These are phyloP conservation scores for Corylus americana DNA, from an alignment of 306 rosid species.

Conservation along the genomic window DNA sequence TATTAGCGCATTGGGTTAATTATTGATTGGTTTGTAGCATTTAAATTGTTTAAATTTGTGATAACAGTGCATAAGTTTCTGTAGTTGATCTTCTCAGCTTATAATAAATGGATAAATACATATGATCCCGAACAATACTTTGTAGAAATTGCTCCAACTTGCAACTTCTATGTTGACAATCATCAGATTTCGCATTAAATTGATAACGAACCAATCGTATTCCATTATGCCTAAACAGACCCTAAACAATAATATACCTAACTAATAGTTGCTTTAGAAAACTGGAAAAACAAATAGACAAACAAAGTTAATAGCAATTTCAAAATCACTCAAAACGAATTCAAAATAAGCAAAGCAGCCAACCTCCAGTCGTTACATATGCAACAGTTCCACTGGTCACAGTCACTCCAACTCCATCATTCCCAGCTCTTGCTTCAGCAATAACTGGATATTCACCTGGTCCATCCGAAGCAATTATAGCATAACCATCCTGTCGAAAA, in stretches of 20 bases:
- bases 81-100: too few relatives aligned
- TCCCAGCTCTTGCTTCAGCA: conserved; percentile 79
- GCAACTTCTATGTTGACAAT: background rate
- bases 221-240: too few relatives aligned
- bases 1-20: too few relatives aligned
- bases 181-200: background rate
- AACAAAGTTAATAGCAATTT: background rate
- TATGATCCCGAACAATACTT: too few relatives aligned
- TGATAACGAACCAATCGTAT: too few relatives aligned
- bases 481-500: conserved; percentile 78
- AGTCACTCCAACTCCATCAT: conserved; percentile 61
- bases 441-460: conserved; percentile 81
- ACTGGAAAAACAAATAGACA: background rate
- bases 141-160: background rate
- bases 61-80: too few relatives aligned
- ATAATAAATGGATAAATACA: too few relatives aligned
- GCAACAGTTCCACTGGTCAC: conserved; percentile 75
- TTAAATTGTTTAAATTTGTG: too few relatives aligned
- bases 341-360: background rate
- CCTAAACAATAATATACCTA: too few relatives aligned
- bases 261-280: background rate
- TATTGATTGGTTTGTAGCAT: too few relatives aligned
- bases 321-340: background rate
- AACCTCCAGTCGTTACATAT: conserved; percentile 91
- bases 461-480: conserved; percentile 82